Evolutionary conservation across 345 rosid genomes (phyloP), one percentile per base, ranked within the genome.

Genomic region (Mallotus nudiflorus): DNA sequence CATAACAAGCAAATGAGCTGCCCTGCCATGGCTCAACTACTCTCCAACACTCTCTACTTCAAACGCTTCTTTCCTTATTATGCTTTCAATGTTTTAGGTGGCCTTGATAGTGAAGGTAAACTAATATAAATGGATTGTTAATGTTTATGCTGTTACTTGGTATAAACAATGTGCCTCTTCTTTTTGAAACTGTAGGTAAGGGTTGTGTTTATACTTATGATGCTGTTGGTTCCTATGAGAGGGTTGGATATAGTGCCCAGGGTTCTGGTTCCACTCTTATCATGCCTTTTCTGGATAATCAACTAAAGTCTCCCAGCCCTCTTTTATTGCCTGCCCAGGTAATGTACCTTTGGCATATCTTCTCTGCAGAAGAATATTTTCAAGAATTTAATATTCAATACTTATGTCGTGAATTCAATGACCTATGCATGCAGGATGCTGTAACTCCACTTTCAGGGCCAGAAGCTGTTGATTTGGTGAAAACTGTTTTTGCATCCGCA

Each of bases 1-100:
- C 97, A 92, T 81, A 92, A 88, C 83, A 96, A 95, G 81, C 98
- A 92, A 79, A 91, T 95, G 96, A 90, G 97, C 83, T 92, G 94
- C 56, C 96, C 96, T 56, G 98, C 94, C 31, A 92, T 95, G 98
- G 97, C 84, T 27, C 98, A 92, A 80, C 85, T 95, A 57, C 97
- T 95, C 62, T 95, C 98, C 51, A 95, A 95, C 82, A 92, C 99
- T 58, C 96, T 95, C 74, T 96, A 96, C 77, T 96, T 86, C 79
- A 96, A 96, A 70, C 89, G 99, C 1, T 96, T 92, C 87, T 95
- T 95, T 68, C 99, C 99, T 4, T 95, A 95, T 71, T 95, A 95
- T 79, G 80, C 98, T n/a, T 95, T 95, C 42, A 96, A 96, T 66
- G 97, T 96, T 71, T 81, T 96, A 1, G 98, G 94, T 66, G 99